Conservation (phyloP, 805 yeast genomes). For the Lachancea waltii region DNA sequence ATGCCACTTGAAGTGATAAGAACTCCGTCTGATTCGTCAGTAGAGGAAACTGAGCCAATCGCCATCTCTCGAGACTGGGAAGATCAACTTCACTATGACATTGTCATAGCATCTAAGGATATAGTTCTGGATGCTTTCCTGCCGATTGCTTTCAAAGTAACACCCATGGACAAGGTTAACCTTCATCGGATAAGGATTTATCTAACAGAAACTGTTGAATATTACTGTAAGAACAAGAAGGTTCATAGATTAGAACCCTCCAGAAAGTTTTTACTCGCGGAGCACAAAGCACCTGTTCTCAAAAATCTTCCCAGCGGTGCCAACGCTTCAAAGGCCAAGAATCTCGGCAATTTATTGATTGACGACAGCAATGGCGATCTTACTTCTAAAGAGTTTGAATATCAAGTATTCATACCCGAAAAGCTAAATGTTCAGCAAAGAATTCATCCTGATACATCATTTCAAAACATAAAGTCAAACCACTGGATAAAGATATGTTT, state of each 20-base stretch:
- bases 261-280: constrained; percentile 70
- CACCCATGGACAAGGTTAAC: constrained; percentile 80
- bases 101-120: constrained; percentile 83
- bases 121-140: constrained; percentile 75
- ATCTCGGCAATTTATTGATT: constrained; percentile 37
- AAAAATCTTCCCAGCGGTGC: constrained; percentile 30
- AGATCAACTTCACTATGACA: constrained; percentile 81
- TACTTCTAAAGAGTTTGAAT: constrained; percentile 73
- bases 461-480: constrained; percentile 71
- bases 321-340: constrained; percentile 33
- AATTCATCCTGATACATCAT: constrained; percentile 82
- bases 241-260: constrained; percentile 92
- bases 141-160: constrained; percentile 77
- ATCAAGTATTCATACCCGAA: constrained; percentile 80
- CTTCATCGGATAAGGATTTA: constrained; percentile 82
- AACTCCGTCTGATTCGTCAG: constrained; percentile 66
- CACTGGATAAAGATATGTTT: constrained; percentile 94
- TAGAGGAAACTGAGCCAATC: constrained; percentile 90
- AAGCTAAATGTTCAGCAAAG: constrained; percentile 47
- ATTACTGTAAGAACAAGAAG: constrained; percentile 76
- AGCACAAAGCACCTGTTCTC: constrained; percentile 60
- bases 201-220: constrained; percentile 84
- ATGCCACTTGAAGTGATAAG: constrained; percentile 64
- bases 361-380: constrained; percentile 48
- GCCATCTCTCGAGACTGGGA: constrained; percentile 92